Percentiles rank a stretch among this genome's conserved stretches.
These are phyloP conservation scores for Chytridium lagenaria DNA, from an alignment of 371 early-diverging fungal genomes.

Conservation along the genomic window DNA sequence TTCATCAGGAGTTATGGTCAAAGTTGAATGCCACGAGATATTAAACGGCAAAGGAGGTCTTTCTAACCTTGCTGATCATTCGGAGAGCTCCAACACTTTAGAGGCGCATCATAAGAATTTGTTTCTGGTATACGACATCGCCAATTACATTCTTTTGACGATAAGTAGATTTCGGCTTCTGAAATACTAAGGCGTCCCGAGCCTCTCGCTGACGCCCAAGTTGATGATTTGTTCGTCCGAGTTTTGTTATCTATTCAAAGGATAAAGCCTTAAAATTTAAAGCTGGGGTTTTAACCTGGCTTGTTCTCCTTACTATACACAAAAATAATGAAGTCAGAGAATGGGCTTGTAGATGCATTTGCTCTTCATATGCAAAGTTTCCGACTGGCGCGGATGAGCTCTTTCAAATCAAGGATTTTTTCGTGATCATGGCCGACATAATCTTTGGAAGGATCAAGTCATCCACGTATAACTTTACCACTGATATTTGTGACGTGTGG, in stretches of 20 bases:
- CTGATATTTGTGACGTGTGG: too few relatives aligned
- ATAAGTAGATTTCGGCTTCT: slow-evolving; percentile 18
- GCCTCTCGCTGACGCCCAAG: background rate
- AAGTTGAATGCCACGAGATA: slow-evolving; percentile 1
- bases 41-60: background rate
- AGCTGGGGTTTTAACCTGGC: slow-evolving; percentile 22
- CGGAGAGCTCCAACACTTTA: background rate
- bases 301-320: slow-evolving; percentile 26
- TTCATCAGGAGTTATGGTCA: background rate
- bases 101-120: background rate
- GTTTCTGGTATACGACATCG: background rate
- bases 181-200: slow-evolving; percentile 22
- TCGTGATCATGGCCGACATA: background rate
- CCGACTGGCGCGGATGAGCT: slow-evolving; percentile 1
- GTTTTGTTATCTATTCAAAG: slow-evolving; percentile 12
- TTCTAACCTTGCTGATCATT: background rate
- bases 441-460: background rate
- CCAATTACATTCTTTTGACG: too few relatives aligned
- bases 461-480: background rate
- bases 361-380: background rate
- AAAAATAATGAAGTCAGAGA: slow-evolving; percentile 3
- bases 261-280: slow-evolving; percentile 21
- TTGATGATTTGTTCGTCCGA: background rate
- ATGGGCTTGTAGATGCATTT: slow-evolving; percentile 27
- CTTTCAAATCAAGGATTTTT: background rate